Conservation (phyloP, 1,139 yeast genomes). For the Yamadazyma sp. region DNA sequence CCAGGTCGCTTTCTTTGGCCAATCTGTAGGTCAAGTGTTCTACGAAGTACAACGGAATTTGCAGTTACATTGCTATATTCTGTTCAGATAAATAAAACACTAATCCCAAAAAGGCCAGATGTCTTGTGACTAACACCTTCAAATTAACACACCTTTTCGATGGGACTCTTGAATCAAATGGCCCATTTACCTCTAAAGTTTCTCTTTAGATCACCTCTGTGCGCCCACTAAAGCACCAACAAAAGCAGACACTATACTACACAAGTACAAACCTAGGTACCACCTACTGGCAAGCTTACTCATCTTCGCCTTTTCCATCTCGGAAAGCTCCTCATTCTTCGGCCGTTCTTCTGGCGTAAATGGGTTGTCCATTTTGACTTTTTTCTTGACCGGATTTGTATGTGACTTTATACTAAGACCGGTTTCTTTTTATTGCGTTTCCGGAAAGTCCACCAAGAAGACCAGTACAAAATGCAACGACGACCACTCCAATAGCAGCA, state of each 20-base stretch:
- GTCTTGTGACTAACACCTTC: too few species aligned
- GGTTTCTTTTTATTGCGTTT: slow-evolving; percentile 2
- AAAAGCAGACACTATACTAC: slow-evolving; percentile 3
- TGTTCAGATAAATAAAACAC: too few species aligned
- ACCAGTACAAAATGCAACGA: slow-evolving; percentile 4
- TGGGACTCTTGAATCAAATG: too few species aligned
- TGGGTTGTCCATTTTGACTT: slow-evolving; percentile 3
- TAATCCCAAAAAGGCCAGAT: too few species aligned
- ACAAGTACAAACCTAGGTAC: slow-evolving; percentile 1
- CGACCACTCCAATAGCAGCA: slow-evolving; percentile 2
- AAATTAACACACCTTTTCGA: too few species aligned
- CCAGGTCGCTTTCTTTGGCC: too few species aligned
- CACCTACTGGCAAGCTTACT: slow-evolving; percentile 1
- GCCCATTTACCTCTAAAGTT: too few species aligned
- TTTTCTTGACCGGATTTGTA: neutral
- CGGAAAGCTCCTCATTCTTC: slow-evolving; percentile 1
- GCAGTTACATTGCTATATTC: too few species aligned
- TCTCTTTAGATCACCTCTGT: neutral
- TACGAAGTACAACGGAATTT: too few species aligned
- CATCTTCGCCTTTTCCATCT: slow-evolving; percentile 1
- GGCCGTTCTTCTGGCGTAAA: slow-evolving; percentile 2
- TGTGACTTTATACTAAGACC: slow-evolving; percentile 2
- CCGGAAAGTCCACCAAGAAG: slow-evolving; percentile 4
- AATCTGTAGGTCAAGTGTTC: too few species aligned
- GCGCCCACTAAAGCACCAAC: slow-evolving; percentile 5